Evolutionary conservation across 2,329 filamentous ascomycete genomes (phyloP).

Genomic region (Teratosphaeria gauchensis): DNA sequence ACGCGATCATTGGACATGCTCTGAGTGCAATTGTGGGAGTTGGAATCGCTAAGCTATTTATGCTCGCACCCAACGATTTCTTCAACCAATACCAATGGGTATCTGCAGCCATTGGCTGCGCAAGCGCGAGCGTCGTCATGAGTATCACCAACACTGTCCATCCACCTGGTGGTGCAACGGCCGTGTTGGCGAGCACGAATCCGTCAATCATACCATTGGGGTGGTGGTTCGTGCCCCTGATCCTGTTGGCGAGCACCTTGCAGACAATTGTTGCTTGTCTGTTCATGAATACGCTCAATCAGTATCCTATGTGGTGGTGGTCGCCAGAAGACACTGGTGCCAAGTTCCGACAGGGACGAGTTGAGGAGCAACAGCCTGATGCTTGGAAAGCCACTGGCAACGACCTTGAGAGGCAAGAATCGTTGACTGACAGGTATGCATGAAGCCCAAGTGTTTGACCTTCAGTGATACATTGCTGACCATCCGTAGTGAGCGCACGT

Average conservation of each 20-base stretch:
- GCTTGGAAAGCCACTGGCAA: slow-evolving; percentile 5
- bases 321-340: slow-evolving; percentile 30
- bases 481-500: background rate
- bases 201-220: slow-evolving; percentile 33
- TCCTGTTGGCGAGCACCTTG: slow-evolving; percentile 32
- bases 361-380: slow-evolving; percentile 8
- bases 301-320: slow-evolving; percentile 43
- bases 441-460: background rate
- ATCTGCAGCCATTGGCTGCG: slow-evolving; percentile 35
- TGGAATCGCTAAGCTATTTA: slow-evolving; percentile 36
- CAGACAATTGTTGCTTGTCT: slow-evolving; percentile 35
- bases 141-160: slow-evolving; percentile 39
- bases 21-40: slow-evolving; percentile 37
- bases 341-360: slow-evolving; percentile 16
- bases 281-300: slow-evolving; percentile 38
- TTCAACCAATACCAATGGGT: slow-evolving; percentile 35
- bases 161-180: slow-evolving; percentile 42
- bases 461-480: background rate
- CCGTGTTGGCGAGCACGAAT: slow-evolving; percentile 35
- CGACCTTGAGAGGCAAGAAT: slow-evolving; percentile 3
- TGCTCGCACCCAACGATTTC: slow-evolving; percentile 25
- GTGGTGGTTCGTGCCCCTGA: slow-evolving; percentile 36
- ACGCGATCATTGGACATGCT: slow-evolving; percentile 36
- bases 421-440: slow-evolving; percentile 12
- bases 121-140: slow-evolving; percentile 36